phyloP scores from a whole-genome alignment of 768 basidiomycete species.

The Boletellus emodensis region DNA sequence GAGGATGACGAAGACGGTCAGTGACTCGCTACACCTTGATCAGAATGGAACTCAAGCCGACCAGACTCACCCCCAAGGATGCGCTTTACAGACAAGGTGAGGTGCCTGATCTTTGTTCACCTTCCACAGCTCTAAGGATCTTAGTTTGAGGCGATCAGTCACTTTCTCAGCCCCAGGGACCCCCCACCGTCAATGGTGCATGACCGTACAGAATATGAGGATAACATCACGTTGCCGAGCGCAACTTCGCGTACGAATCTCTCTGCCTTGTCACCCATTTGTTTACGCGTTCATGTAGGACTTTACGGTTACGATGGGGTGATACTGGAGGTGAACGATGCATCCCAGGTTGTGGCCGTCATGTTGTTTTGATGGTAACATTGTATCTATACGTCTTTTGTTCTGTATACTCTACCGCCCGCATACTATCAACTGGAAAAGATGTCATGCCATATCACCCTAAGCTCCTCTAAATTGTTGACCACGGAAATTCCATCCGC shows the following conservation, averaged over 20 bases:
- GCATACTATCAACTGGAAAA: conserved; percentile 41
- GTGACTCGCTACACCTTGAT: conserved; percentile 2
- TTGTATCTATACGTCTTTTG: not conserved
- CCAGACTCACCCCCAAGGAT: conserved; percentile 73
- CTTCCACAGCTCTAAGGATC: not conserved
- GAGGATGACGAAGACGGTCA: conserved; percentile 83
- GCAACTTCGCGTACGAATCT: conserved; percentile 59
- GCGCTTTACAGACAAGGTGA: conserved; percentile 66
- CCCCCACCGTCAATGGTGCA: conserved; percentile 76
- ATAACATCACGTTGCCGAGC: conserved; percentile 62
- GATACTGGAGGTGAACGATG: conserved; percentile 73
- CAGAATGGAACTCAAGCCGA: not conserved
- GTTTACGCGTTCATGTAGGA: conserved; percentile 8
- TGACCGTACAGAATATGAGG: conserved; percentile 75
- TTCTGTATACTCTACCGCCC: not conserved
- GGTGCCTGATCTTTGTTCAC: conserved; percentile 6
- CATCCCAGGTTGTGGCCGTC: conserved; percentile 72
- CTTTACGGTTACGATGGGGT: conserved; percentile 78
- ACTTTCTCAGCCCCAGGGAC: conserved; percentile 72
- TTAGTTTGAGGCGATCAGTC: conserved; percentile 75
- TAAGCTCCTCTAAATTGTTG: conserved; percentile 58
- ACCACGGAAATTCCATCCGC: conserved; percentile 51
- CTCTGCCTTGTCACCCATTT: not conserved
- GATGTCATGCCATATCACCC: conserved; percentile 70
- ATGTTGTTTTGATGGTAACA: conserved; percentile 52